Evolutionary conservation across 2,329 filamentous ascomycete species (phyloP).

Genomic region (Fusarium tupiense): DNA sequence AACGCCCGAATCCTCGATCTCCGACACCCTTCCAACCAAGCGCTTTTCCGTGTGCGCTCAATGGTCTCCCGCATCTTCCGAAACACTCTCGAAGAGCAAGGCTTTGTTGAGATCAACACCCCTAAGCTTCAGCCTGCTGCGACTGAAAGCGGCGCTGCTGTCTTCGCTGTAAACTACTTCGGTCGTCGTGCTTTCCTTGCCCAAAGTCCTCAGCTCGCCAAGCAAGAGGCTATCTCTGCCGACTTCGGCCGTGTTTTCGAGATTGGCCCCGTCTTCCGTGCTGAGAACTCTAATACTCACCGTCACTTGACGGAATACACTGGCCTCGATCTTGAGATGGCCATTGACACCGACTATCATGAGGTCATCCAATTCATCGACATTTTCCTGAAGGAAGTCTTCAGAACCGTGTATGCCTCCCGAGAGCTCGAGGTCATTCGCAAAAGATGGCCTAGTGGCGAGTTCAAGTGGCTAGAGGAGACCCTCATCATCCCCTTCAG

Average conservation of each 20-base stretch:
- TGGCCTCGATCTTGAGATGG: slow-evolving; percentile 92
- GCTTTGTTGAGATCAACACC: slow-evolving; percentile 93
- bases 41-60: slow-evolving; percentile 87
- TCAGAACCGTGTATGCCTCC: slow-evolving; percentile 53
- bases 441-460: slow-evolving; percentile 84
- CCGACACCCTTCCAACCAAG: slow-evolving; percentile 85
- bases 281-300: slow-evolving; percentile 95
- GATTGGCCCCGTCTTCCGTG: slow-evolving; percentile 77
- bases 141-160: slow-evolving; percentile 89
- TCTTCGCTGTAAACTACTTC: slow-evolving; percentile 94
- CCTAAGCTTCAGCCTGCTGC: slow-evolving; percentile 91
- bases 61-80: slow-evolving; percentile 85
- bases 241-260: slow-evolving; percentile 93
- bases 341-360: slow-evolving; percentile 87
- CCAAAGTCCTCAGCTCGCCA: slow-evolving; percentile 90
- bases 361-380: slow-evolving; percentile 86
- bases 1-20: slow-evolving; percentile 85
- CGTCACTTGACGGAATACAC: slow-evolving; percentile 95
- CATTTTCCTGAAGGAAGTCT: slow-evolving; percentile 80
- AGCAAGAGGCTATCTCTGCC: slow-evolving; percentile 91
- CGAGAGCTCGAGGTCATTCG: slow-evolving; percentile 83
- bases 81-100: slow-evolving; percentile 74
- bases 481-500: slow-evolving; percentile 84
- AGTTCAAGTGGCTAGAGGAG: slow-evolving; percentile 86
- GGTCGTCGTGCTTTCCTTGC: slow-evolving; percentile 86